A percentile compares a stretch with the other conserved stretches of the same genome.
Evolutionary conservation across 345 rosid genomes (phyloP).

Genomic region (Hibiscus syriacus): DNA sequence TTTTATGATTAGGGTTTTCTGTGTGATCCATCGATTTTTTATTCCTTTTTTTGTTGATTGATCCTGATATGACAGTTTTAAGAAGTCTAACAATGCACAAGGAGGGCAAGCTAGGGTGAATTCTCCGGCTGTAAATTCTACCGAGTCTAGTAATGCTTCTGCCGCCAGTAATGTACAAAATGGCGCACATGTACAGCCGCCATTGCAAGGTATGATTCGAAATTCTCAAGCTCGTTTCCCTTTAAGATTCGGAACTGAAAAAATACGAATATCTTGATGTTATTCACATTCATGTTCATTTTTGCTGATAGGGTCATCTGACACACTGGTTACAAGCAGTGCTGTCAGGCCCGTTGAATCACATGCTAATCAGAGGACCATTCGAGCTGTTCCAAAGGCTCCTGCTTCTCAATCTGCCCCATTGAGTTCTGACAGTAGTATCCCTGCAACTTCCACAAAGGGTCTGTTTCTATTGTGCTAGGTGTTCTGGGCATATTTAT

Average conservation of each 20-base stretch:
- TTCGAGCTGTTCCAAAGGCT: constrained; percentile 65
- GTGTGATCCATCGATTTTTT: neutral
- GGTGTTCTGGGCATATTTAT: neutral
- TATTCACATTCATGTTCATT: neutral
- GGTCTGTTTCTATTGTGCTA: constrained; percentile 24
- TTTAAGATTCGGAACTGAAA: neutral
- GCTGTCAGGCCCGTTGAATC: constrained; percentile 2
- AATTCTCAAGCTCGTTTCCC: neutral
- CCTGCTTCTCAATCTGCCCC: constrained; percentile 69
- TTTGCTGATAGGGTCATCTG: neutral
- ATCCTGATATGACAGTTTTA: constrained; percentile 33
- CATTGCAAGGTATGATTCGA: constrained; percentile 38
- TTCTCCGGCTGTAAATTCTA: constrained; percentile 30
- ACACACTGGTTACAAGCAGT: neutral
- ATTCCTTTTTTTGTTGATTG: neutral
- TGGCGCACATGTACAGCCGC: constrained; percentile 47
- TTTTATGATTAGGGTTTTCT: constrained; percentile 5
- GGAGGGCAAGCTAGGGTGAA: constrained; percentile 62
- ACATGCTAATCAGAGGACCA: constrained; percentile 29
- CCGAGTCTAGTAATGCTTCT: constrained; percentile 33
- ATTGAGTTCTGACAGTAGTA: constrained; percentile 35
- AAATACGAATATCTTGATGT: neutral
- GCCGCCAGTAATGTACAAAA: constrained; percentile 38
- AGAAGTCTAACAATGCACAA: constrained; percentile 66
- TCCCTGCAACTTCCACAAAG: constrained; percentile 39